phyloP scores from a whole-genome alignment of 2,329 filamentous ascomycete species.

The Coniochaeta prunicola region DNA sequence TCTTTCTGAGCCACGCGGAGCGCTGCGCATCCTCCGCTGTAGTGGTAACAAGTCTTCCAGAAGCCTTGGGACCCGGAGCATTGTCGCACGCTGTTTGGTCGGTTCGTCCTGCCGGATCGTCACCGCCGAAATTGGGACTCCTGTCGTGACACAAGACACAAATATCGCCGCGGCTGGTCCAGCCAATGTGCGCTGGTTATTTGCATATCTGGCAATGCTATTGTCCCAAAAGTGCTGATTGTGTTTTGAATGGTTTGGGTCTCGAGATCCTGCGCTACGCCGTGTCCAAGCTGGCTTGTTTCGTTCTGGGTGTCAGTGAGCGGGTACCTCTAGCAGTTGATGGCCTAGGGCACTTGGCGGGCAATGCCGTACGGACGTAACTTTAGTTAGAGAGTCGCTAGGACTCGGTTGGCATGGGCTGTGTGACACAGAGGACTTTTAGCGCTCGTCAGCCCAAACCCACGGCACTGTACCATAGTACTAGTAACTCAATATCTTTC shows the following conservation, averaged over 20 bases:
- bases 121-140: background rate
- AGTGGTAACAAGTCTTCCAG: background rate
- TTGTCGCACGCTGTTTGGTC: background rate
- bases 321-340: no score
- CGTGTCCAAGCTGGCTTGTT: no score
- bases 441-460: no score
- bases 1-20: background rate
- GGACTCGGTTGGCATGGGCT: no score
- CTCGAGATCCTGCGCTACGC: no score
- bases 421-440: no score
- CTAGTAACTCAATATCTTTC: no score
- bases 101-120: background rate
- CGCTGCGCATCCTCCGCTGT: background rate
- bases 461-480: no score
- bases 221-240: background rate
- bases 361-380: background rate
- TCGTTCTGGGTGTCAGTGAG: no score
- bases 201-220: background rate
- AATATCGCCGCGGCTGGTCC: background rate
- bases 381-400: background rate
- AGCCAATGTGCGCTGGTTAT: background rate
- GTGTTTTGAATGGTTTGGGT: no score
- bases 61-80: background rate
- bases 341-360: background rate
- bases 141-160: background rate